phyloP scores from a whole-genome alignment of 805 yeast genomes.

The Starmerella powellii region DNA sequence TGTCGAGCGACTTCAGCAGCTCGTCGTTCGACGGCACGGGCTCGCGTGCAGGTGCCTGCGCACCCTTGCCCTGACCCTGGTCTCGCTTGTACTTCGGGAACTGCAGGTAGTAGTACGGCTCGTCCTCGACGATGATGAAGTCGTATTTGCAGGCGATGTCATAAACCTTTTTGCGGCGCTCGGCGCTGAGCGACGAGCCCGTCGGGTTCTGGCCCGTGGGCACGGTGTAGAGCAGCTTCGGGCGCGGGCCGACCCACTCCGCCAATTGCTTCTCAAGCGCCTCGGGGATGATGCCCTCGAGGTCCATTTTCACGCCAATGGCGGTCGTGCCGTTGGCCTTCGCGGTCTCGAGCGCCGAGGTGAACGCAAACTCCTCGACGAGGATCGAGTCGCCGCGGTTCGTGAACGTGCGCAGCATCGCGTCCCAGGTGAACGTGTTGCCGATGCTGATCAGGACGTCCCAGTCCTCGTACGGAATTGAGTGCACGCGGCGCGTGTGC shows the following conservation, averaged over 20 bases:
- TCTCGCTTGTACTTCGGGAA: constrained; percentile 54
- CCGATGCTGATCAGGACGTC: constrained; percentile 60
- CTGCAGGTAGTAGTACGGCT: constrained; percentile 93
- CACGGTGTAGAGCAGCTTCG: constrained; percentile 78
- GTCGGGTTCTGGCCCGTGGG: constrained; percentile 98
- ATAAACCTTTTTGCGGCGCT: constrained; percentile 69
- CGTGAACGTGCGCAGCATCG: constrained; percentile 63
- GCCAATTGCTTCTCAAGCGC: constrained; percentile 48
- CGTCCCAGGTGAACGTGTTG: constrained; percentile 84
- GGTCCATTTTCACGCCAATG: constrained; percentile 69
- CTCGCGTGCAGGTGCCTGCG: not conserved
- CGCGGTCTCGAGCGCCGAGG: constrained; percentile 75
- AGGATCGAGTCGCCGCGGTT: constrained; percentile 71
- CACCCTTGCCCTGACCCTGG: constrained; percentile 31
- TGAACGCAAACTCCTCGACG: constrained; percentile 70
- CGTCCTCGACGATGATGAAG: constrained; percentile 81
- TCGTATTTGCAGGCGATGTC: constrained; percentile 74
- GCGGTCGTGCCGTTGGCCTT: constrained; percentile 56
- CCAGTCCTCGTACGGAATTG: constrained; percentile 56
- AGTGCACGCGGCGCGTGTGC: constrained; percentile 42
- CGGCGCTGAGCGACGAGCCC: constrained; percentile 67
- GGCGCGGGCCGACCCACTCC: constrained; percentile 50
- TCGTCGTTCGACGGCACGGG: constrained; percentile 41
- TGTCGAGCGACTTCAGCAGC: constrained; percentile 54
- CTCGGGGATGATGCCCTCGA: constrained; percentile 64